A percentile compares a stretch with the other conserved stretches of the same genome.
These are phyloP conservation scores for Colletotrichum sp. DNA, from an alignment of 2,329 filamentous ascomycete species.

Conservation along the genomic window DNA sequence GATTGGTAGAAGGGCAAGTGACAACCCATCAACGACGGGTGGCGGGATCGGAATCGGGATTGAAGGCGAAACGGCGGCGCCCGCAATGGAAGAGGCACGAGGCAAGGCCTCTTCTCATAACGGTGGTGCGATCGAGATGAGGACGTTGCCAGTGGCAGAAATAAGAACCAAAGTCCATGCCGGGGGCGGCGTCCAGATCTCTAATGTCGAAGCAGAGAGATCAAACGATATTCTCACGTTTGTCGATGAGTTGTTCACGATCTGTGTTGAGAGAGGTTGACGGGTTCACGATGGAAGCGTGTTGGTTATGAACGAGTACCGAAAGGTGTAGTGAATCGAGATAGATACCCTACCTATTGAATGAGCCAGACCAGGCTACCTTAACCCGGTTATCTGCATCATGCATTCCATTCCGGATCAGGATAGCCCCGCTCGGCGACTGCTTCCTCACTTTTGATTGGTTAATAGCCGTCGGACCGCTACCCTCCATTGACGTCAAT, in stretches of 20 bases:
- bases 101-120: background rate
- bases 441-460: background rate
- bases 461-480: background rate
- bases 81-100: background rate
- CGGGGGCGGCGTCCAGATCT: conserved; percentile 28
- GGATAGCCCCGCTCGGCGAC: background rate
- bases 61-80: background rate
- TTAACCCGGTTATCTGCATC: background rate
- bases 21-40: background rate
- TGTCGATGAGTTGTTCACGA: conserved; percentile 48
- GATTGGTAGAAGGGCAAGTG: background rate
- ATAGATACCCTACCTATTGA: background rate
- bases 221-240: conserved; percentile 41
- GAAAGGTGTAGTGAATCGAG: background rate
- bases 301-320: background rate
- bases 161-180: conserved; percentile 24
- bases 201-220: conserved; percentile 39
- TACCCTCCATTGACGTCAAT: background rate
- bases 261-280: conserved; percentile 23
- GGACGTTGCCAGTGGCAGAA: conserved; percentile 24
- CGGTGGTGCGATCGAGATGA: conserved; percentile 29
- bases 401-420: background rate
- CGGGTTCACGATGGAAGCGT: background rate
- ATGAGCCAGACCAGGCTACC: background rate
- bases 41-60: conserved; percentile 24